Evolutionary conservation across 106 monocot species (phyloP).

Genomic region (Platanthera zijinensis): DNA sequence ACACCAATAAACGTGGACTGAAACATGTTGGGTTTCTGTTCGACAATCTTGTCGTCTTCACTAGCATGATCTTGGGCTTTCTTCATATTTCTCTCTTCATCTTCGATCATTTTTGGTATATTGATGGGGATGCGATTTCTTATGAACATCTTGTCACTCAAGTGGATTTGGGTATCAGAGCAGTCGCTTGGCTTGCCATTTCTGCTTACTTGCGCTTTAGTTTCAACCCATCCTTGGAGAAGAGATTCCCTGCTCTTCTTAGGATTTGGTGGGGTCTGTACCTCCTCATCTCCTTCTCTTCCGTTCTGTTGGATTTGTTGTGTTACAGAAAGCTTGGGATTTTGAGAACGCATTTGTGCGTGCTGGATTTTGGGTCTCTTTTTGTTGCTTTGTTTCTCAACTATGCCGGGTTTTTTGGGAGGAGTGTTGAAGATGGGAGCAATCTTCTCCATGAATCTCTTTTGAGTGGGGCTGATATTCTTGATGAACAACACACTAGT

Average conservation of each 20-base stretch:
- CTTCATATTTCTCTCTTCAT: conserved; percentile 31
- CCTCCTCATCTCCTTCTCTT: conserved; percentile 29
- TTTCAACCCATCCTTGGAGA: conserved; percentile 18
- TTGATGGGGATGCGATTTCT: conserved; percentile 18
- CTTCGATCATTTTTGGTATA: conserved; percentile 25
- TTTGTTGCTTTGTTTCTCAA: conserved; percentile 26
- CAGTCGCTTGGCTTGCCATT: conserved; percentile 33
- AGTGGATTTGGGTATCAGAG: conserved; percentile 45
- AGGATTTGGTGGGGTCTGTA: conserved; percentile 68
- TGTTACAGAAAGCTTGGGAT: conserved; percentile 14
- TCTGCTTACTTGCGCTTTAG: conserved; percentile 28
- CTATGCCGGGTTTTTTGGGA: conserved; percentile 33
- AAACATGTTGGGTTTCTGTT: conserved; percentile 21
- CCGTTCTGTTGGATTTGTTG: conserved; percentile 29
- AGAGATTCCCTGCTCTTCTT: conserved; percentile 48
- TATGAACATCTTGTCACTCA: conserved; percentile 10
- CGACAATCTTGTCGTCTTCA: conserved; percentile 22
- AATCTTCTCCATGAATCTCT: conserved; percentile 42
- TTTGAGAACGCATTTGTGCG: conserved; percentile 28
- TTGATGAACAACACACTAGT: neutral
- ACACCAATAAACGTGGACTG: neutral
- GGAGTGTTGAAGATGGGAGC: conserved; percentile 16
- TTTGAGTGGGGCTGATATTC: conserved; percentile 20
- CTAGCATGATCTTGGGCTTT: conserved; percentile 21
- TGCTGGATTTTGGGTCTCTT: conserved; percentile 43